These are phyloP conservation scores for Endotrypanum monterogeii DNA, from an alignment of 208 protist species.

Conservation along the genomic window DNA sequence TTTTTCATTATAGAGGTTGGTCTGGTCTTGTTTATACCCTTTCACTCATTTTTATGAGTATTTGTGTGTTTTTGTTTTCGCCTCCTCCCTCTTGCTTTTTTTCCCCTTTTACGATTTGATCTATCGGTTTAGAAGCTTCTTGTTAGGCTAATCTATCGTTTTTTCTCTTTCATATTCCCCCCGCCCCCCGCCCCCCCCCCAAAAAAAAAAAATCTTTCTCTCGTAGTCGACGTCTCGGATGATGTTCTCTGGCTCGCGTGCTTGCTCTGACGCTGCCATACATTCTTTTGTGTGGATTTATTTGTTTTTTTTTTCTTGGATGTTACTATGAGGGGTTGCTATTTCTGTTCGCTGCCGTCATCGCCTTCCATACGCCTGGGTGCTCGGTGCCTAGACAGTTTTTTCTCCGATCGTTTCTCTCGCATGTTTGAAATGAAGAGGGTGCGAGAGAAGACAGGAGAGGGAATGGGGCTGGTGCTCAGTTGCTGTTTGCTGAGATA, in stretches of 20 bases:
- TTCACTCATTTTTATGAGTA: background rate
- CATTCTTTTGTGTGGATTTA: background rate
- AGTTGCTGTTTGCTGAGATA: background rate
- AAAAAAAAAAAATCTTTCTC: no score
- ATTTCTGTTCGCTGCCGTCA: background rate
- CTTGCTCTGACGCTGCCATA: conserved; percentile 1
- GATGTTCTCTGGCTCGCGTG: background rate
- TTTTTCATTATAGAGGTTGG: background rate
- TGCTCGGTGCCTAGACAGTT: background rate
- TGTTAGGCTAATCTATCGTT: no score
- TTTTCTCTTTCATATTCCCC: background rate
- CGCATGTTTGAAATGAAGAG: background rate
- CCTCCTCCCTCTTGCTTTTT: background rate
- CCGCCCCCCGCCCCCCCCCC: no score
- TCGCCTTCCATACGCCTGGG: background rate
- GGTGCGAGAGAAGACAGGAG: no score
- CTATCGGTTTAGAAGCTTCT: no score
- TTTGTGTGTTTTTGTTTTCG: background rate
- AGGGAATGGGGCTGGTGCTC: no score
- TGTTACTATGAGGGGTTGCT: no score
- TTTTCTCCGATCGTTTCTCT: background rate
- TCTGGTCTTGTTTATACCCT: background rate
- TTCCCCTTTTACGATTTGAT: no score
- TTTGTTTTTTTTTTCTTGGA: background rate
- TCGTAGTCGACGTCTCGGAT: background rate